A percentile compares a stretch with the other conserved stretches of the same genome.
These are phyloP conservation scores for Colletotrichum horii DNA, from an alignment of 2,329 filamentous ascomycete genomes.

Conservation along the genomic window DNA sequence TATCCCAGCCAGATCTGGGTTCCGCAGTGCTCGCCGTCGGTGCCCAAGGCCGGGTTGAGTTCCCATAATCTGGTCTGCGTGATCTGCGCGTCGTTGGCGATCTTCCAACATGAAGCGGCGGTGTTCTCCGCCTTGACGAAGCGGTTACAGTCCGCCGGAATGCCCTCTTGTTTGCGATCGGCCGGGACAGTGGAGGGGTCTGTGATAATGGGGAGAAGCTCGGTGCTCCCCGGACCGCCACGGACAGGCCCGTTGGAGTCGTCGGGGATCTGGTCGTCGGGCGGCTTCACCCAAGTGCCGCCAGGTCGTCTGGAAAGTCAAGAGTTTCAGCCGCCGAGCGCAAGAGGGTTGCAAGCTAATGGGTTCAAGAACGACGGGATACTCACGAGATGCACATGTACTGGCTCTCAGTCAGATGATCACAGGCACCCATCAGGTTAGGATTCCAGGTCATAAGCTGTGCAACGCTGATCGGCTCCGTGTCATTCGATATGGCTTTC, in stretches of 20 bases:
- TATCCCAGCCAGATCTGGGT: constrained; percentile 26
- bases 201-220: neutral
- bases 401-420: neutral
- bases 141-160: neutral
- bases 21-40: constrained; percentile 27
- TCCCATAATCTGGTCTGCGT: neutral
- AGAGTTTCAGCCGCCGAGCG: neutral
- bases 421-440: constrained; percentile 10
- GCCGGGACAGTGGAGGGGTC: neutral
- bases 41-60: constrained; percentile 12
- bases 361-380: neutral
- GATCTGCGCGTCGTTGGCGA: neutral
- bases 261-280: constrained; percentile 1
- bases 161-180: constrained; percentile 5
- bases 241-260: constrained; percentile 9
- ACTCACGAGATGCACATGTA: constrained; percentile 4
- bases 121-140: neutral
- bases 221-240: constrained; percentile 15
- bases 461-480: neutral
- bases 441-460: constrained; percentile 11
- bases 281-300: neutral
- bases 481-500: neutral
- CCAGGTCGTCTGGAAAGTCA: neutral
- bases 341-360: neutral
- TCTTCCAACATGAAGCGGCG: neutral